Evolutionary conservation across 306 rosid species (phyloP).

Genomic region (Pachyrhizus erosus): DNA sequence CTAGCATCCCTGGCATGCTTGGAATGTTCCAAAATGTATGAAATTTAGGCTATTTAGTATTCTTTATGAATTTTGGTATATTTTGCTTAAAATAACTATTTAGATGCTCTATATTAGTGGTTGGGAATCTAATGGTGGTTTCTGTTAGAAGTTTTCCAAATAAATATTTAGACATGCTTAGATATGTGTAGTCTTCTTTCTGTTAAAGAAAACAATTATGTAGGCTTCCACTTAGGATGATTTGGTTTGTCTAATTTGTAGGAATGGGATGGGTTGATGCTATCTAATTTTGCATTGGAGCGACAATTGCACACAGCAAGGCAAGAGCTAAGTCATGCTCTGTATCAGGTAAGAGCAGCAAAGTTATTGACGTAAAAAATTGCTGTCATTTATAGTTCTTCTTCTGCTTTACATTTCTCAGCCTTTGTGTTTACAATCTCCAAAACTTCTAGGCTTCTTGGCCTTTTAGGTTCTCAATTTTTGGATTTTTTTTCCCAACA

Average conservation of each 20-base stretch:
- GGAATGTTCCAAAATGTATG: conserved; percentile 98
- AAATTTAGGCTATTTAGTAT: conserved; percentile 28
- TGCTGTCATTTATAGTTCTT: conserved; percentile 2
- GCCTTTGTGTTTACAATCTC: background rate
- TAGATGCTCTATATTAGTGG: background rate
- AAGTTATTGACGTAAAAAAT: background rate
- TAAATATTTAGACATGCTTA: conserved; percentile 13
- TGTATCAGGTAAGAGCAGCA: conserved; percentile 73
- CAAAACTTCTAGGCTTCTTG: background rate
- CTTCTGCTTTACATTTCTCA: conserved; percentile 1
- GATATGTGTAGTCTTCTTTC: background rate
- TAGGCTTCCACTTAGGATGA: background rate
- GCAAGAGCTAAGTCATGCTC: conserved; percentile 95
- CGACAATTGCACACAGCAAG: conserved; percentile 93
- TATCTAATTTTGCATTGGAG: conserved; percentile 90
- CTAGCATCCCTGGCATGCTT: conserved; percentile 99
- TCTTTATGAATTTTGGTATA: background rate
- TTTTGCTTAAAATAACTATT: background rate
- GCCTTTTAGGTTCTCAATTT: conserved; percentile 19
- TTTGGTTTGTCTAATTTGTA: conserved; percentile 39
- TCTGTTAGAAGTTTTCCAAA: conserved; percentile 9
- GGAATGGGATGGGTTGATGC: conserved; percentile 97
- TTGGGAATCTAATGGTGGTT: conserved; percentile 8
- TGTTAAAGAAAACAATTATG: background rate
- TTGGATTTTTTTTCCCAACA: background rate